Base-by-base conservation (phyloP, 805 yeast species). In the Candida fluviatilis region DNA sequence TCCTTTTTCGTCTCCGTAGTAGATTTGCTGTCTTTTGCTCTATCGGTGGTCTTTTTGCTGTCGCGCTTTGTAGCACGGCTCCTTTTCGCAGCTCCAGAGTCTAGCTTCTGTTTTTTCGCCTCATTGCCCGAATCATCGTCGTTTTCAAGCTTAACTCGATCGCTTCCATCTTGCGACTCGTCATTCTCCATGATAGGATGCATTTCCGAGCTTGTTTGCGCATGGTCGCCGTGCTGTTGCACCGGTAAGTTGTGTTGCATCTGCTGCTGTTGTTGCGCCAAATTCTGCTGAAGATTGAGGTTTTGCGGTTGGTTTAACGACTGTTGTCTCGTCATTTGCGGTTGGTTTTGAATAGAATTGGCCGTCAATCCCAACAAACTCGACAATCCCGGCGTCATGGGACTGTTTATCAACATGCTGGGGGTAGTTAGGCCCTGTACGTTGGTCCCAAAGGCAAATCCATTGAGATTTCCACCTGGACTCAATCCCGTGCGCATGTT, bases 401-500 rank as follows among this genome's bases (percentile, higher is more conserved):
- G 66, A 18, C 71, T 68, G 34, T 64, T 63, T n/a, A 64, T 43
- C 38, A 65, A 47, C 1, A 60, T 61, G 4, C 67, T 55, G 0
- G 77, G 73, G 4, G 69, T 65, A 8, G 58, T 57, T 45, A 57
- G 57, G 36, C 63, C 73, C 25, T 53, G 74, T 42, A 51, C 57
- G 41, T 44, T 69, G 35, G 39, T 60, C 27, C 62, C 56, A 39
- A 69, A 55, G 25, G 70, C 55, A 54, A 62, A 59, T n/a, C 66
- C 72, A 35, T 42, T 38, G 16, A 37, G 36, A 24, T 54, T 41
- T 1, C 54, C 61, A 2, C 80, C 85, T 0, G 90, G 90, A 0
- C 90, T 81, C 18, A 82, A 55, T 0, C 93, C 91, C 0, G 85
- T 69, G 47, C 95, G 69, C 35, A 86, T 48, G 35, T 79, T 73